Percentiles rank a stretch among this genome's conserved stretches.
Conservation (phyloP, 1,139 yeast genomes). For the Pichia sp. region DNA sequence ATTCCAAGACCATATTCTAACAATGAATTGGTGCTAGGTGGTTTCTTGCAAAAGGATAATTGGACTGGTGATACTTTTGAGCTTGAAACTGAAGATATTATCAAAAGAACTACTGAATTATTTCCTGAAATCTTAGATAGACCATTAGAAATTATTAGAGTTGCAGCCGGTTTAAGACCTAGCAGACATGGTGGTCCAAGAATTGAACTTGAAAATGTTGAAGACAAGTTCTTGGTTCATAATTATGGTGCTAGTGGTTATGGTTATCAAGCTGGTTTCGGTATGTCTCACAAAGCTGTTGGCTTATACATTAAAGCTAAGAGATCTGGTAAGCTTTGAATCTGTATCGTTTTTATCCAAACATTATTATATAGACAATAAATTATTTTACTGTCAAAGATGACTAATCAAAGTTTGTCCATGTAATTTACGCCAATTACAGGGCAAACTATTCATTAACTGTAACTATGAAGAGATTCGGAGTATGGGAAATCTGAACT, state of each 20-base stretch:
- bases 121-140: slow-evolving; percentile 45
- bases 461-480: not conserved
- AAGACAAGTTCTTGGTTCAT: slow-evolving; percentile 42
- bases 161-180: slow-evolving; percentile 65
- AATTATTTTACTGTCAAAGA: not conserved
- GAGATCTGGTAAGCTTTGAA: slow-evolving; percentile 9
- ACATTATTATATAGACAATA: not conserved
- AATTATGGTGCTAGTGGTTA: slow-evolving; percentile 75
- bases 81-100: slow-evolving; percentile 50
- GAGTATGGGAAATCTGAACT: not conserved
- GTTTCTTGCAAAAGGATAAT: slow-evolving; percentile 52
- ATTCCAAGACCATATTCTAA: slow-evolving; percentile 62
- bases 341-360: not conserved
- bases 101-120: slow-evolving; percentile 47
- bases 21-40: slow-evolving; percentile 62
- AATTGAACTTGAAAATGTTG: slow-evolving; percentile 44
- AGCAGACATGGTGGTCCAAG: slow-evolving; percentile 63
- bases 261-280: slow-evolving; percentile 69
- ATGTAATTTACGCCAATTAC: too few species aligned
- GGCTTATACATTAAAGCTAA: slow-evolving; percentile 20
- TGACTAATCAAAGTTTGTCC: too few species aligned
- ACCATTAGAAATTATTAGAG: slow-evolving; percentile 46
- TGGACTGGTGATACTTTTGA: slow-evolving; percentile 52
- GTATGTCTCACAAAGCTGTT: slow-evolving; percentile 51
- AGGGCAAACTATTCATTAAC: too few species aligned